Conservation (phyloP, 495 filamentous ascomycete species). For the Chaetomium cochliodes region DNA sequence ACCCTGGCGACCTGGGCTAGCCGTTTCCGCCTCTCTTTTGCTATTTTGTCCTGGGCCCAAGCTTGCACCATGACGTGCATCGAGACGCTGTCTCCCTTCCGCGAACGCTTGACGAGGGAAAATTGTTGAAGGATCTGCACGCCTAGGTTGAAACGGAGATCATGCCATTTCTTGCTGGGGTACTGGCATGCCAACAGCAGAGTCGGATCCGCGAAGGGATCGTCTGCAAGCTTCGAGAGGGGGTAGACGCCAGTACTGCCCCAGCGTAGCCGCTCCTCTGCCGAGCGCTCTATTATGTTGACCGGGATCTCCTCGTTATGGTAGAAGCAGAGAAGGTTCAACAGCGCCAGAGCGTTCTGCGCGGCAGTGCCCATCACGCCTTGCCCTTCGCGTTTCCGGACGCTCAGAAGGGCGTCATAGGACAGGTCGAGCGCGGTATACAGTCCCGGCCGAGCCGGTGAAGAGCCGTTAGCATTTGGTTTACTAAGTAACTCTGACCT, state of each 20-base stretch:
- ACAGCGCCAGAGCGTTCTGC: slow-evolving; percentile 12
- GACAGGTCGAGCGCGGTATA: slow-evolving; percentile 27
- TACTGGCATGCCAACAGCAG: slow-evolving; percentile 6
- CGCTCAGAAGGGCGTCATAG: slow-evolving; percentile 8
- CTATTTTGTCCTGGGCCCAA: slow-evolving; percentile 24
- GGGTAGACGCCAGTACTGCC: not conserved
- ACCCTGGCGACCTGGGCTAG: slow-evolving; percentile 5
- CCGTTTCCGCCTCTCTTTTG: not conserved
- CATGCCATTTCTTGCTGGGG: slow-evolving; percentile 11
- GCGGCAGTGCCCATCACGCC: not conserved
- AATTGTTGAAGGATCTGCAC: slow-evolving; percentile 15
- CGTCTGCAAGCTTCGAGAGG: not conserved
- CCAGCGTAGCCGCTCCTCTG: not conserved
- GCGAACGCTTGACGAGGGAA: slow-evolving; percentile 19
- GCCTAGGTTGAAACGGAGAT: not conserved
- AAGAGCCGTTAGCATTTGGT: slow-evolving; percentile 4
- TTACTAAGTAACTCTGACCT: slow-evolving; percentile 7
- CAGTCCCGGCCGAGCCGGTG: slow-evolving; percentile 8
- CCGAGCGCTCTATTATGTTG: slow-evolving; percentile 4
- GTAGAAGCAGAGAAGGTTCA: slow-evolving; percentile 27
- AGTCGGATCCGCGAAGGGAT: slow-evolving; percentile 4
- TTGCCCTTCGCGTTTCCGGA: slow-evolving; percentile 7
- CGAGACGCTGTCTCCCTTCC: not conserved
- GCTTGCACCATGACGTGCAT: slow-evolving; percentile 29
- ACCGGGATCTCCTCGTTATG: slow-evolving; percentile 23